phyloP scores from a whole-genome alignment of 495 filamentous ascomycete species.

The Darksidea phi region DNA sequence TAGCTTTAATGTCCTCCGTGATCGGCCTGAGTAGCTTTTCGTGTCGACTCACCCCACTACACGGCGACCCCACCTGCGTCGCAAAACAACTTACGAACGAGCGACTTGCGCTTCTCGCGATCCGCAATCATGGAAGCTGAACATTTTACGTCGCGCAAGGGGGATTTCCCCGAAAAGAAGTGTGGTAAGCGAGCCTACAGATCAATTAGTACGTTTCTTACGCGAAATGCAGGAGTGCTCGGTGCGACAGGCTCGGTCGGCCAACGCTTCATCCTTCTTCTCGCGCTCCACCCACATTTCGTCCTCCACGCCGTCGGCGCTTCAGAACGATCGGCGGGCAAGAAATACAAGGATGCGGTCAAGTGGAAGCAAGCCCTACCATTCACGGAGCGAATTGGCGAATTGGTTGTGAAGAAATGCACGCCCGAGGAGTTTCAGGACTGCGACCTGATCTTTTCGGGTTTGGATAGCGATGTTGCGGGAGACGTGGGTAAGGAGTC shows the following conservation, averaged over 20 bases:
- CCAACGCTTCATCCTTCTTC: constrained; percentile 49
- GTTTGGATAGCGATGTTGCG: constrained; percentile 49
- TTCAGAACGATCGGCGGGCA: constrained; percentile 45
- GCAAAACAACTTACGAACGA: background rate
- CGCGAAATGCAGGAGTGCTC: constrained; percentile 41
- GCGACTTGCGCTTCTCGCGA: constrained; percentile 5
- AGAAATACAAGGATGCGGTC: constrained; percentile 49
- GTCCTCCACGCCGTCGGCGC: constrained; percentile 46
- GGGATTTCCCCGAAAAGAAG: constrained; percentile 43
- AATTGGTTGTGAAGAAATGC: constrained; percentile 46
- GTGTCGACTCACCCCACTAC: background rate
- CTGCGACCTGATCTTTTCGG: constrained; percentile 48
- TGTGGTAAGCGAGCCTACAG: constrained; percentile 39
- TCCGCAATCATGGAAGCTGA: constrained; percentile 39
- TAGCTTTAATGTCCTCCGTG: too few species aligned
- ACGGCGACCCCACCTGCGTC: background rate
- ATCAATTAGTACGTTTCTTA: constrained; percentile 6
- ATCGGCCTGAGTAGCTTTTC: too few species aligned
- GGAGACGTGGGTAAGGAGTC: constrained; percentile 44
- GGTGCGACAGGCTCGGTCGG: constrained; percentile 49
- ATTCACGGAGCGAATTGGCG: constrained; percentile 44
- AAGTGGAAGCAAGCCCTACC: constrained; percentile 48
- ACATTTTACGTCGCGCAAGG: constrained; percentile 40
- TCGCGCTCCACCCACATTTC: constrained; percentile 47
- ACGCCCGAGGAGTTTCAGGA: constrained; percentile 44